phyloP scores from a whole-genome alignment of 2,329 filamentous ascomycete genomes.

The Madurella mycetomatis region DNA sequence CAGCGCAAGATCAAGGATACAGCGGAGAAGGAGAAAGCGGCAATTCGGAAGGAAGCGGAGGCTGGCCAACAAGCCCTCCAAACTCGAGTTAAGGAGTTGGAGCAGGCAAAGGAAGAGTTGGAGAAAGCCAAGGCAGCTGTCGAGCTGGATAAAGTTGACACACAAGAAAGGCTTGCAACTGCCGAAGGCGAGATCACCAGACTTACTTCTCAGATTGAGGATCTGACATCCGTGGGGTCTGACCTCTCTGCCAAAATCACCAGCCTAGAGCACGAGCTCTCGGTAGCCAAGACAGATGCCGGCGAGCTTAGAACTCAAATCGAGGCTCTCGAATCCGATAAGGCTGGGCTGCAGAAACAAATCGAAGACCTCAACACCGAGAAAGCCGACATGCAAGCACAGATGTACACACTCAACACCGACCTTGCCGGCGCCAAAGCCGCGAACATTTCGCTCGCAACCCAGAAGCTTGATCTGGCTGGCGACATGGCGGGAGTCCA shows the following conservation, averaged over 20 bases:
- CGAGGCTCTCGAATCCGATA: constrained; percentile 25
- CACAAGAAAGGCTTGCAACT: constrained; percentile 22
- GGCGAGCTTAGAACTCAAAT: constrained; percentile 18
- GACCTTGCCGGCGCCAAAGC: constrained; percentile 27
- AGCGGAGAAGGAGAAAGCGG: constrained; percentile 23
- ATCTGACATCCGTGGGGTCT: constrained; percentile 26
- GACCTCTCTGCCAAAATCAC: constrained; percentile 26
- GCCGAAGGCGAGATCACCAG: constrained; percentile 27
- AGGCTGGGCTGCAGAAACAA: constrained; percentile 21
- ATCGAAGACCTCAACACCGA: constrained; percentile 19
- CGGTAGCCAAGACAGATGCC: constrained; percentile 18
- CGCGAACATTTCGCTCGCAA: constrained; percentile 26
- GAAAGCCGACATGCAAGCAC: constrained; percentile 15
- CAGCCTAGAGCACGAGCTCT: constrained; percentile 26
- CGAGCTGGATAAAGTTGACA: constrained; percentile 26
- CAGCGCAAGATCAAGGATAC: constrained; percentile 26
- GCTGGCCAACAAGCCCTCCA: constrained; percentile 24
- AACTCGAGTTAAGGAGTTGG: constrained; percentile 22
- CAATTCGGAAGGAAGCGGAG: constrained; percentile 21
- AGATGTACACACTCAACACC: constrained; percentile 23
- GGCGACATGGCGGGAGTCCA: constrained; percentile 17
- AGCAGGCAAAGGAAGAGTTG: constrained; percentile 29
- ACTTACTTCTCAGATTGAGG: constrained; percentile 28
- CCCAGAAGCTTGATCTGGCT: constrained; percentile 25
- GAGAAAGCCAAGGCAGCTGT: constrained; percentile 26